Evolutionary conservation across 179 eudicot genomes (phyloP).

Genomic region (Drosera spatulata): DNA sequence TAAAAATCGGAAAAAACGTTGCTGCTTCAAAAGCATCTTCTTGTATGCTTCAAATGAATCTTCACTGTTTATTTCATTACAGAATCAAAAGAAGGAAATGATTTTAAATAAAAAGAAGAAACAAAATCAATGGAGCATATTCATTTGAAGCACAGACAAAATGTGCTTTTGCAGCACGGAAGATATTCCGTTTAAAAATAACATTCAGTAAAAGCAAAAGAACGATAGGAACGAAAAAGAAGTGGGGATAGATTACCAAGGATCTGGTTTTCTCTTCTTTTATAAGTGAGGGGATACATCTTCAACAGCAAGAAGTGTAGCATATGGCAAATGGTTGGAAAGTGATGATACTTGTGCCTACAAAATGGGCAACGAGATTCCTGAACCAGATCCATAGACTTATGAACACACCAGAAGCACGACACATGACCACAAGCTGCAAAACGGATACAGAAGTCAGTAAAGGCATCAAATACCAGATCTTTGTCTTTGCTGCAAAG

Average conservation of each 20-base stretch:
- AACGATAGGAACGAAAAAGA: neutral
- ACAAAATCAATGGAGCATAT: too few relatives aligned
- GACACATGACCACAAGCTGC: slow-evolving; percentile 90
- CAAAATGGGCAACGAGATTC: slow-evolving; percentile 73
- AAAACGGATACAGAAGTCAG: slow-evolving; percentile 6
- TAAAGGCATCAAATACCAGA: neutral
- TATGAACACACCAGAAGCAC: slow-evolving; percentile 80
- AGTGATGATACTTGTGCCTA: slow-evolving; percentile 56
- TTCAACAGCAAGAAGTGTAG: slow-evolving; percentile 53
- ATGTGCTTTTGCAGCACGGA: too few relatives aligned
- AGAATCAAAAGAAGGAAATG: too few relatives aligned
- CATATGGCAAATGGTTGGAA: slow-evolving; percentile 58
- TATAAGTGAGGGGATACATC: slow-evolving; percentile 58
- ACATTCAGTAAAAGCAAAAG: too few relatives aligned
- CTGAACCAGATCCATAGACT: slow-evolving; percentile 32
- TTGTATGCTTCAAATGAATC: too few relatives aligned
- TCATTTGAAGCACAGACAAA: too few relatives aligned
- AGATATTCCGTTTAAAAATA: too few relatives aligned
- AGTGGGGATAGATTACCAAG: slow-evolving; percentile 34
- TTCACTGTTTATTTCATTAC: too few relatives aligned
- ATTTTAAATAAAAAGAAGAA: too few relatives aligned
- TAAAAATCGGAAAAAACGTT: too few relatives aligned
- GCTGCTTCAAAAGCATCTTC: too few relatives aligned
- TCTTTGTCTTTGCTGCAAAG: neutral
- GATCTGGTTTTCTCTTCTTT: slow-evolving; percentile 45